Evolutionary conservation across 2,329 filamentous ascomycete genomes (phyloP), one percentile per base, ranked within the genome.

Genomic region (Paraconiothyrium brasiliense): DNA sequence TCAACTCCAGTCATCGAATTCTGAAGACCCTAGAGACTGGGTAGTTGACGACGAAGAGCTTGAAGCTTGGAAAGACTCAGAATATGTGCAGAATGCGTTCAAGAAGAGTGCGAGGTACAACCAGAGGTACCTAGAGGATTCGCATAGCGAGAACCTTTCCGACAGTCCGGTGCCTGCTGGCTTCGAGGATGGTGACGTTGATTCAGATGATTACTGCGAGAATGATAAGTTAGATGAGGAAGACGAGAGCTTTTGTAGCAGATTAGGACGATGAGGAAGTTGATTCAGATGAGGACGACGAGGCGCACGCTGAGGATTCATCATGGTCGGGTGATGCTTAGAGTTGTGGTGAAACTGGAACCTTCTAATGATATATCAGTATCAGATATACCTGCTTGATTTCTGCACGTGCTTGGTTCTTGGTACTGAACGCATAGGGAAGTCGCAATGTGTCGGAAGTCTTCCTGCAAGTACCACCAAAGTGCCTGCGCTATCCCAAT

Each of bases 21-120:
- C 54, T 2, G 16, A 8, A n/a, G 32, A 47, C 27, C 43, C 54
- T 16, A 20, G 1, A 10, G 41, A 47, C n/a, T 56, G 54, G 54
- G 43, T 47, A 7, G 54, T 56, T 0, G 43, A 39, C 16, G 41
- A 27, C 8, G 54, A 35, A 9, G 43, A 56, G 41, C 54, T 56
- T 4, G n/a, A 37, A 4, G 30, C 9, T 2, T 56, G 43, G 54
- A 16, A 24, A 4, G 20, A 48, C n/a, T 56, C 54, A 14, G n/a
- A 16, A 7, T 49, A 50, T 30, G 44, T 59, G 6, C 37, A 24
- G 5, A 22, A 30, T 37, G 57, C 48, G n/a, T 56, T 56, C 13
- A 27, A 37, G n/a, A 11, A 13, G 16, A 55, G 27, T 20, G 52
- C 52, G 27, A 41, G 22, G 35, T n/a, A 20, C 4, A 20, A 11